phyloP scores from a whole-genome alignment of 495 filamentous ascomycete genomes.

The Neurospora sp. region DNA sequence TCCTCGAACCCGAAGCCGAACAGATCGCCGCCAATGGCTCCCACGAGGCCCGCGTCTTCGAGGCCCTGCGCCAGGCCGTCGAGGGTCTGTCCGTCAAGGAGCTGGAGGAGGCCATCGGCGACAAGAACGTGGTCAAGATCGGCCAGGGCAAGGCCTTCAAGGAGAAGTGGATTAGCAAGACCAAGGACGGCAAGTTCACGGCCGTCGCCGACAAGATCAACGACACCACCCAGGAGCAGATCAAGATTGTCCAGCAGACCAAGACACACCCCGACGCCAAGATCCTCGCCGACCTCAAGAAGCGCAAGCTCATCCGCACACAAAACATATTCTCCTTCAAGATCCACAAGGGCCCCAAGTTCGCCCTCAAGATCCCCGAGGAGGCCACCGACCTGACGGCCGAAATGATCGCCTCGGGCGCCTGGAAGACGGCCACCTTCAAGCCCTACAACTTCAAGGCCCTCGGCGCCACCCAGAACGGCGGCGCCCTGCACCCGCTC shows the following conservation, averaged over 20 bases:
- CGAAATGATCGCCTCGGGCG: constrained; percentile 76
- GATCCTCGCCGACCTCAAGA: constrained; percentile 67
- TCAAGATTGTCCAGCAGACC: constrained; percentile 59
- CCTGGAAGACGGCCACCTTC: constrained; percentile 78
- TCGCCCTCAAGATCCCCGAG: constrained; percentile 70
- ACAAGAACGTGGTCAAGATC: constrained; percentile 74
- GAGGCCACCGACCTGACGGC: constrained; percentile 93
- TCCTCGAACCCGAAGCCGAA: constrained; percentile 70
- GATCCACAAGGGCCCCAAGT: constrained; percentile 78
- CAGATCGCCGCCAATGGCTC: constrained; percentile 74
- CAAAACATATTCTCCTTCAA: constrained; percentile 80
- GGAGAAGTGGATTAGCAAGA: constrained; percentile 92
- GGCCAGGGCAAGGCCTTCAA: constrained; percentile 96
- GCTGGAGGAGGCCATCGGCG: constrained; percentile 60
- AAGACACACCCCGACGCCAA: constrained; percentile 60
- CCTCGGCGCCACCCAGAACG: constrained; percentile 63
- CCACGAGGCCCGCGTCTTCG: constrained; percentile 91
- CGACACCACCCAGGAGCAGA: constrained; percentile 66
- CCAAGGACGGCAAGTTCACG: constrained; percentile 47
- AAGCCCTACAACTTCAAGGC: constrained; percentile 98
- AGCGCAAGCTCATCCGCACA: constrained; percentile 73
- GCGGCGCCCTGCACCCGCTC: constrained; percentile 86
- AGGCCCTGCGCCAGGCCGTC: constrained; percentile 65
- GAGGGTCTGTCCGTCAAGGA: constrained; percentile 75
- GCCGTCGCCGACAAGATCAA: constrained; percentile 51